Evolutionary conservation across 768 basidiomycete species (phyloP), one percentile per base, ranked within the genome.

Genomic region (Clitopilus passeckerianus): DNA sequence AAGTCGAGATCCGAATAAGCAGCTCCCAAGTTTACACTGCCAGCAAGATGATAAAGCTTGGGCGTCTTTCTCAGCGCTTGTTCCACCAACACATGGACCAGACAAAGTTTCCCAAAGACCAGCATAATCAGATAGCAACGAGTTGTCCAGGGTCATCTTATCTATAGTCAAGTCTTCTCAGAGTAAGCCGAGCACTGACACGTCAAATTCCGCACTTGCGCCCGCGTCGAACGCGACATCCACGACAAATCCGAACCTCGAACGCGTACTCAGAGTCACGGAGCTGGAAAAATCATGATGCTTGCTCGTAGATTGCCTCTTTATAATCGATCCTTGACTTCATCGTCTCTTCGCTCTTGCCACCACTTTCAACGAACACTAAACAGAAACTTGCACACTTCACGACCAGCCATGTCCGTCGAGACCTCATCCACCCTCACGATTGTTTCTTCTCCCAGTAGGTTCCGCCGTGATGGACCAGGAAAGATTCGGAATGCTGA

Each of bases 371-470:
- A 23, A 43, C 34, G 54, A 22, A 23, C 54, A 52, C 37, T 60
- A 22, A 52, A 34, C 12, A 57, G 59, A 52, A 24, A 61, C 22
- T 59, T 43, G 23, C 64, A 63, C 30, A 58, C 58, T 34, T 59
- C 61, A 15, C 57, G 53, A 12, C 60, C 55, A 57, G 57, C 44
- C 22, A 79, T 78, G 77, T 62, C 68, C 22, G 62, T 68, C 18
- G 68, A 73, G 54, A 80, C 78, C 22, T 74, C 78, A 65, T 61
- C 68, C 56, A 74, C 76, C 20, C 67, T 82, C 59, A 64, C 64
- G 58, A 65, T 74, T 56, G 75, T 82, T 43, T 77, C 75, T 37
- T 80, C 77, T 30, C 24, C 72, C 23, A 68, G 81, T 82, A 60
- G 57, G 77, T 71, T 44, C 7, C 0, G 50, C 30, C 15, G 57